Evolutionary conservation across 129 eudicot species (phyloP).

Genomic region (Smallanthus sonchifolius): DNA sequence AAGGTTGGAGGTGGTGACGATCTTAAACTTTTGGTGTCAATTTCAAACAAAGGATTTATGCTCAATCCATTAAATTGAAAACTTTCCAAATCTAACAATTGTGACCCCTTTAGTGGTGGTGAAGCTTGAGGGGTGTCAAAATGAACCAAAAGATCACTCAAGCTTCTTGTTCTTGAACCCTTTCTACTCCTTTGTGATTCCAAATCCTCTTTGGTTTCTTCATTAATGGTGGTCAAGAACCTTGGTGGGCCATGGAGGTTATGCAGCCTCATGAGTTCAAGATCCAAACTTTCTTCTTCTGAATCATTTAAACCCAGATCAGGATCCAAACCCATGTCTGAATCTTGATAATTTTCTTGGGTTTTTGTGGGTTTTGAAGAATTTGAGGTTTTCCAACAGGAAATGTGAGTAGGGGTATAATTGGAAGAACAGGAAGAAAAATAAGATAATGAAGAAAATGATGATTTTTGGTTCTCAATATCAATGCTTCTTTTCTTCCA

Average conservation of each 20-base stretch:
- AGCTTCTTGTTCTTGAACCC: slow-evolving; percentile 77
- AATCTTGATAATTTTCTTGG: slow-evolving; percentile 43
- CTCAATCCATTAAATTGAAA: slow-evolving; percentile 39
- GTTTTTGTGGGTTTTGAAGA: slow-evolving; percentile 23
- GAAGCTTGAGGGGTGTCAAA: slow-evolving; percentile 39
- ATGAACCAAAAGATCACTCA: slow-evolving; percentile 52
- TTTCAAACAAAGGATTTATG: slow-evolving; percentile 58
- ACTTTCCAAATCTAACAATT: slow-evolving; percentile 18
- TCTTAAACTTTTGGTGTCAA: slow-evolving; percentile 40
- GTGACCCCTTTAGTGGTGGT: slow-evolving; percentile 21
- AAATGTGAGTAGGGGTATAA: slow-evolving; percentile 25
- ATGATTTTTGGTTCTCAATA: slow-evolving; percentile 25
- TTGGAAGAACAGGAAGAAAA: slow-evolving; percentile 25
- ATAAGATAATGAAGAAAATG: background rate
- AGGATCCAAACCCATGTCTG: slow-evolving; percentile 33
- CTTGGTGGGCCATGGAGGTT: slow-evolving; percentile 92
- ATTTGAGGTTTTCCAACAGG: slow-evolving; percentile 56
- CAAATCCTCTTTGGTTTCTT: slow-evolving; percentile 84
- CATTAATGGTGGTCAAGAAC: slow-evolving; percentile 81
- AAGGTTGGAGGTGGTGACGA: slow-evolving; percentile 95
- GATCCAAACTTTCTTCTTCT: slow-evolving; percentile 64
- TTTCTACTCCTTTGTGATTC: slow-evolving; percentile 74
- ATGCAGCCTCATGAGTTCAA: slow-evolving; percentile 85
- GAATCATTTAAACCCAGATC: slow-evolving; percentile 28
- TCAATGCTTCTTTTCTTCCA: slow-evolving; percentile 56